phyloP scores from a whole-genome alignment of 148 eudicot genomes.

The Rhododendron kiyosumense region DNA sequence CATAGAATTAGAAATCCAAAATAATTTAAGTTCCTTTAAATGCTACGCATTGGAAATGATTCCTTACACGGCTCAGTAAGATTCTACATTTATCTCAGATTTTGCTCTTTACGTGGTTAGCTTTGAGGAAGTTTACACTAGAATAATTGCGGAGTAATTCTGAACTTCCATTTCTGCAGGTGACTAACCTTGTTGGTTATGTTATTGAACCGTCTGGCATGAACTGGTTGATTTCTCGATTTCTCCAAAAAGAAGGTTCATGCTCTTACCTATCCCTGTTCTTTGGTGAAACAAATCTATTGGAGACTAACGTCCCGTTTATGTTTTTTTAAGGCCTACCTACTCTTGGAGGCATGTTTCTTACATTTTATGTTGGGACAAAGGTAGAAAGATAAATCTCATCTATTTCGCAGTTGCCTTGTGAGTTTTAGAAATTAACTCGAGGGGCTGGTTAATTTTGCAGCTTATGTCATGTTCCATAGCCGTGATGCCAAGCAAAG shows the following conservation, averaged over 20 bases:
- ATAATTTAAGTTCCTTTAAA: not conserved
- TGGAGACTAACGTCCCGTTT: not conserved
- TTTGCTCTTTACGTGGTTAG: not conserved
- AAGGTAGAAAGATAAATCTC: conserved; percentile 39
- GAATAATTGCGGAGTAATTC: not conserved
- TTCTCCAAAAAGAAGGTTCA: conserved; percentile 59
- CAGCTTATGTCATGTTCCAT: conserved; percentile 97
- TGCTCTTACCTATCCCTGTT: conserved; percentile 1
- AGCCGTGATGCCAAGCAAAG: conserved; percentile 58
- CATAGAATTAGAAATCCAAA: not conserved
- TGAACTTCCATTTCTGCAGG: conserved; percentile 38
- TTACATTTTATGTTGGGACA: conserved; percentile 82
- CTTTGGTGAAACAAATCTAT: not conserved
- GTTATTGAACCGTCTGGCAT: conserved; percentile 94
- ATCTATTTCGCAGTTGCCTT: not conserved
- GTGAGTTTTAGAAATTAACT: conserved; percentile 7
- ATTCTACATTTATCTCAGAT: not conserved
- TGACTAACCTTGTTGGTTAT: conserved; percentile 91
- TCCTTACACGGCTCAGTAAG: not conserved
- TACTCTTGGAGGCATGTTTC: conserved; percentile 56
- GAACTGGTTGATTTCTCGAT: conserved; percentile 68
- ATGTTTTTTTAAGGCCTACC: conserved; percentile 51
- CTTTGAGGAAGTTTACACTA: not conserved
- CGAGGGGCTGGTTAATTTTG: conserved; percentile 16
- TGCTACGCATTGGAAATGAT: not conserved